Base-by-base conservation (phyloP, 2,329 filamentous ascomycete genomes). In the Talaromyces piceae region DNA sequence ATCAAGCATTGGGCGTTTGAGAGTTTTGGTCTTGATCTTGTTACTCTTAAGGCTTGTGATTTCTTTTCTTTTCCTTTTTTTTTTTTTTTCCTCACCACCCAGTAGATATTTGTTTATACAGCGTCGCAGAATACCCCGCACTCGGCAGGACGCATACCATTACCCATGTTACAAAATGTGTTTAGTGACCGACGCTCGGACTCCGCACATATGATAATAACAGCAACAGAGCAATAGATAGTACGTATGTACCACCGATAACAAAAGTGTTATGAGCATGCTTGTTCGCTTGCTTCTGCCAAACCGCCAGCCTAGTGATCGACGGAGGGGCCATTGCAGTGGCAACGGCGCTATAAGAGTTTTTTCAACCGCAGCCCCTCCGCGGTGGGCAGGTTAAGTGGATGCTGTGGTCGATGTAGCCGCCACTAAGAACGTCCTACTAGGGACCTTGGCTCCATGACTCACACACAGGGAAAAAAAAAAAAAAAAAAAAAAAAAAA, bases 391-490 rank as follows among this genome's bases (percentile, higher is more conserved):
- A 37, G 39, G 25, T 31, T 44, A 43, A 37, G 33, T 37, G 51
- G 33, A n/a, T n/a, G n/a, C n/a, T n/a, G n/a, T n/a, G n/a, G n/a
- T n/a, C n/a, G 26, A 43, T 50, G 46, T 37, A 50, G 30, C 47
- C 44, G 39, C 45, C 41, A 56, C 47, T 33, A 51, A 39, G 43
- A 31, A 50, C 30, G 37, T 51, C 54, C 60, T 58, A 58, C 57
- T 58, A 60, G 58, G 57, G 59, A 55, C 49, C 52, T 52, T 51
- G 50, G 50, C 47, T 27, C 46, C 51, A 49, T 18, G 22, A 12
- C 18, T 23, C 39, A n/a, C 31, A 8, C 31, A 18, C n/a, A 18
- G 11, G n/a, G 18, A 37, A 16, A 16, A 16, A 37, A 37, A 37
- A 6, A 7, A 7, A 18, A 9, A 18, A 37, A 18, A 8, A 8